A percentile compares a stretch with the other conserved stretches of the same genome.
Evolutionary conservation across 352 stramenopile species (phyloP).

Genomic region (Globisporangium recalcitrans): DNA sequence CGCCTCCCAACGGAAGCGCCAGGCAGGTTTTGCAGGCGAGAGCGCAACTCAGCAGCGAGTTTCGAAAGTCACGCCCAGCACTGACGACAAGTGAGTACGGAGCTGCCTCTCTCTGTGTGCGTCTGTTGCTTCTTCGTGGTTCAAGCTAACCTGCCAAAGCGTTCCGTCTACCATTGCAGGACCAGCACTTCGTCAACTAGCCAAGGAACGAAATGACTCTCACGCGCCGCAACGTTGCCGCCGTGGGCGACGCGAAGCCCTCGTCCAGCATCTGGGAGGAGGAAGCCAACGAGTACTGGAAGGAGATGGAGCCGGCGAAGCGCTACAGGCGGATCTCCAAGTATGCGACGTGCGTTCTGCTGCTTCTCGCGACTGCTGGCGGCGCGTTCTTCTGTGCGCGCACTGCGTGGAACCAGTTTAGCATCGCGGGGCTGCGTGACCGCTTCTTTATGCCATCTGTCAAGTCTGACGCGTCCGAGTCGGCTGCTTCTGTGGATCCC

Average conservation of each 20-base stretch:
- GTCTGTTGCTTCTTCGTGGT: neutral
- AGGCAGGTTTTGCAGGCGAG: neutral
- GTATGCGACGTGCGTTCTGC: conserved; percentile 23
- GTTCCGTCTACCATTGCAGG: neutral
- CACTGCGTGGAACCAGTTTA: neutral
- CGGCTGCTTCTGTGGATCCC: neutral
- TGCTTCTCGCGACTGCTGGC: conserved; percentile 20
- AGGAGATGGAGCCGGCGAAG: conserved; percentile 60
- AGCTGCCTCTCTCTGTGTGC: neutral
- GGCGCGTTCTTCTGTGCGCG: conserved; percentile 18
- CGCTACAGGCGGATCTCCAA: conserved; percentile 28
- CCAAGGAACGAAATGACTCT: conserved; percentile 25
- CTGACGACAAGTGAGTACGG: too few relatives aligned
- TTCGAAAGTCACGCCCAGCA: too few relatives aligned
- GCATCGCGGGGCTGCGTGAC: neutral
- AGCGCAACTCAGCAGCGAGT: neutral
- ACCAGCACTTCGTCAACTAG: neutral
- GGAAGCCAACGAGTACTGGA: conserved; percentile 64
- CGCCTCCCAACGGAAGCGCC: neutral
- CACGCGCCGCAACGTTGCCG: conserved; percentile 37
- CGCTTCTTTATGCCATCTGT: neutral
- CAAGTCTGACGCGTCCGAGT: neutral
- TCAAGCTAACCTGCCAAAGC: neutral
- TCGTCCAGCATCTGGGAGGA: conserved; percentile 62
- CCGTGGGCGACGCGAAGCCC: conserved; percentile 20